Conservation (phyloP, 1,284 basidiomycete genomes). For the Sanguinoderma infundibulare region DNA sequence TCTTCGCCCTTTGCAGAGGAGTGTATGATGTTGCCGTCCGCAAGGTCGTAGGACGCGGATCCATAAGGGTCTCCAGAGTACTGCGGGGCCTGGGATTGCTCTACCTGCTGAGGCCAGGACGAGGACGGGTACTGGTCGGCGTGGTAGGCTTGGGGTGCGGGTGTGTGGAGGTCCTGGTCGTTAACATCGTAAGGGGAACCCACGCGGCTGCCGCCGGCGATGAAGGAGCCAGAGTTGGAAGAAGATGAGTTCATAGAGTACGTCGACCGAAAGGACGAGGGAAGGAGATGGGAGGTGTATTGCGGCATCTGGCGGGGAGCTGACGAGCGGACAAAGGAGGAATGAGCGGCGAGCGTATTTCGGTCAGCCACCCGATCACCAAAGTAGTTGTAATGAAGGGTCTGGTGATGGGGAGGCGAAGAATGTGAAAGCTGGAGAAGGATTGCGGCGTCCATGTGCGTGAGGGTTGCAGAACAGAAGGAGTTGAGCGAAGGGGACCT, state of each 20-base stretch:
- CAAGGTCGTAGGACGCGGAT: conserved; percentile 17
- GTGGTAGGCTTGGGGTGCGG: conserved; percentile 14
- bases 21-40: conserved; percentile 8
- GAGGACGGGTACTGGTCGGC: conserved; percentile 18
- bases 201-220: conserved; percentile 18
- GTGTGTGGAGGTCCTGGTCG: conserved; percentile 17
- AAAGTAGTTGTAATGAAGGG: conserved; percentile 23
- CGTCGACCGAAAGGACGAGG: conserved; percentile 19
- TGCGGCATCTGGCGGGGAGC: conserved; percentile 25
- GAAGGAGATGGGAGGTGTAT: conserved; percentile 17
- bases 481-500: conserved; percentile 11
- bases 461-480: conserved; percentile 15
- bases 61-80: conserved; percentile 20
- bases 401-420: conserved; percentile 18
- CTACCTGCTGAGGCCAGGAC: conserved; percentile 18
- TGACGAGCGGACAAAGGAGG: conserved; percentile 32
- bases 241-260: conserved; percentile 22
- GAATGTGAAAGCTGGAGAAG: conserved; percentile 24
- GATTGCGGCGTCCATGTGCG: conserved; percentile 27
- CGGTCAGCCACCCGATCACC: conserved; percentile 22
- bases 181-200: conserved; percentile 23
- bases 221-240: conserved; percentile 20
- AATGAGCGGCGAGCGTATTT: conserved; percentile 25
- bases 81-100: conserved; percentile 9
- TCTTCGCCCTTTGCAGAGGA: conserved; percentile 14